Evolutionary conservation across 2,329 filamentous ascomycete genomes (phyloP), one percentile per base, ranked within the genome.

Genomic region (Aspergillus tamarii): DNA sequence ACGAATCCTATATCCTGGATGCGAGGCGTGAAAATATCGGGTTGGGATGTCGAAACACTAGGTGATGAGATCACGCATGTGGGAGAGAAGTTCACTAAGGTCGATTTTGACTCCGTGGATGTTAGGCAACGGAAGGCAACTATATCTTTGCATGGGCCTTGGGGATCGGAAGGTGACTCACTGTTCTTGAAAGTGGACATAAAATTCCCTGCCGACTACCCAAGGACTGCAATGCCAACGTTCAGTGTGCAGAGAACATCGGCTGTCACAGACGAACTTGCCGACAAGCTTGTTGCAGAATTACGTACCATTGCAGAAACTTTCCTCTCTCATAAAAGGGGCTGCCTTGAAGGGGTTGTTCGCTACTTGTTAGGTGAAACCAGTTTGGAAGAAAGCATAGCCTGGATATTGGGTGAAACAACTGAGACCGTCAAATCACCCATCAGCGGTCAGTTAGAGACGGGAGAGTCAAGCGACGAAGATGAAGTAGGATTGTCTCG

Each of bases 381-480:
- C 62, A 81, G 77, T 60, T 76, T 89, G 6, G 83, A 89, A 64
- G 86, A 89, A 46, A 87, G 84, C 64, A 80, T 87, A 30, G 74
- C 76, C 61, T 82, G 76, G 77, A 78, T 80, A 55, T 78, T 82
- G 53, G 86, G 89, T 12, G 84, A 88, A 67, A 89, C 91, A 67
- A 76, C 88, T 9, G 70, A 80, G 67, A 76, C 79, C 65, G 67
- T 82, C 59, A 80, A 83, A 65, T 78, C 79, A 52, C 76, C 81
- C 16, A 67, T 79, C 61, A 75, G 81, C 57, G 74, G 75, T 21
- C 73, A 74, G 54, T 61, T 83, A 43, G 81, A 78, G 34, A 91
- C 91, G 62, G 92, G 95, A 67, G 94, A 92, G 68, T 97, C 93
- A 3, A 96, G 91, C 70, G 90, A 93, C 66, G 90, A 92, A 64